These are phyloP conservation scores for Avena atlantica DNA, from an alignment of 176 grass and related monocot genomes.

Conservation along the genomic window DNA sequence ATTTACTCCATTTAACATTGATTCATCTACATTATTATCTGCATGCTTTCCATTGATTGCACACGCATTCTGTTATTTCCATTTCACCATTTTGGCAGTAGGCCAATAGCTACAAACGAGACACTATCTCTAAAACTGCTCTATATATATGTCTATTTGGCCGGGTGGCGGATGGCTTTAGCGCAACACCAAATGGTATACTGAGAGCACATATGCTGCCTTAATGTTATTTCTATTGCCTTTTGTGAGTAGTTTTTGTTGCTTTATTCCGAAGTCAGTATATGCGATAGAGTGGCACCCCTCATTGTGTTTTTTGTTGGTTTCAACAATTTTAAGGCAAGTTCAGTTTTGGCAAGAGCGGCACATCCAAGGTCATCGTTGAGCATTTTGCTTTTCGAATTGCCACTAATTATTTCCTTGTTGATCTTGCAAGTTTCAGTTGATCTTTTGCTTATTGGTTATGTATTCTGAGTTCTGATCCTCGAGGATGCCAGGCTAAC, in stretches of 20 bases:
- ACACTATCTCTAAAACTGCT: background rate
- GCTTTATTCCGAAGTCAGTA: background rate
- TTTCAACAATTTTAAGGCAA: slow-evolving; percentile 3
- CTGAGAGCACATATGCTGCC: background rate
- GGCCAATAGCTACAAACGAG: background rate
- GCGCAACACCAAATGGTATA: background rate
- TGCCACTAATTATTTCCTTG: background rate
- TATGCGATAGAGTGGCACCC: slow-evolving; percentile 53
- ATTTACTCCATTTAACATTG: too few relatives aligned
- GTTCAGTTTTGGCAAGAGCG: slow-evolving; percentile 60
- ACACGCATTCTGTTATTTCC: too few relatives aligned
- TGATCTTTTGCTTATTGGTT: background rate
- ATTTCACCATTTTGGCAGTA: too few relatives aligned
- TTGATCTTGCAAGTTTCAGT: slow-evolving; percentile 1
- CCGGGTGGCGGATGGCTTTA: background rate
- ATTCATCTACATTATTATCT: too few relatives aligned
- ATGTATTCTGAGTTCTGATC: background rate
- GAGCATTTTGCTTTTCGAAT: background rate
- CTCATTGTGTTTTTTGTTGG: slow-evolving; percentile 66
- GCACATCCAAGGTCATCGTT: slow-evolving; percentile 62
- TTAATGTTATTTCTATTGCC: background rate
- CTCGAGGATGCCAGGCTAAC: background rate
- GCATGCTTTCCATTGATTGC: too few relatives aligned
- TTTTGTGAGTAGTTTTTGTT: too few relatives aligned
- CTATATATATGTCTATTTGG: background rate